Evolutionary conservation across 2,329 filamentous ascomycete genomes (phyloP).

Genomic region (Xylariaceae sp.): DNA sequence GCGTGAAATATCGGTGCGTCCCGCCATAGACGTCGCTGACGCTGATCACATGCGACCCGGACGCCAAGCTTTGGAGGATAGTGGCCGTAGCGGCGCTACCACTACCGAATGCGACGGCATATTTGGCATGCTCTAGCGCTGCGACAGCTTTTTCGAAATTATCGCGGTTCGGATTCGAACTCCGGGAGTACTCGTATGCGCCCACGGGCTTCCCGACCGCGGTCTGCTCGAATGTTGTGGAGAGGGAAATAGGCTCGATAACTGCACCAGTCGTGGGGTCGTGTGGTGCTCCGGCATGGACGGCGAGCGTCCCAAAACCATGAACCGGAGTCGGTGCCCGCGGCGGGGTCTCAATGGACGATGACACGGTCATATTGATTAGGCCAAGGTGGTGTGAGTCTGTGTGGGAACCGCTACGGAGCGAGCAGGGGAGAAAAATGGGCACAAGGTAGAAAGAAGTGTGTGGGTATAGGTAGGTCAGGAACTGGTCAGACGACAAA

Average conservation of each 20-base stretch:
- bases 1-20: constrained; percentile 97
- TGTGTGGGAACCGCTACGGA: neutral
- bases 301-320: constrained; percentile 86
- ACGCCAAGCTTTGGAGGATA: constrained; percentile 86
- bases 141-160: constrained; percentile 93
- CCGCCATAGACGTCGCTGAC: constrained; percentile 98
- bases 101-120: constrained; percentile 90
- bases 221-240: constrained; percentile 92
- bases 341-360: constrained; percentile 66
- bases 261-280: constrained; percentile 91
- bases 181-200: constrained; percentile 87
- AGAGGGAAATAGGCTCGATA: constrained; percentile 92
- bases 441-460: neutral
- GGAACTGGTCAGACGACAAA: neutral
- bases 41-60: constrained; percentile 89
- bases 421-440: neutral
- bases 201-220: constrained; percentile 84
- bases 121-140: constrained; percentile 84
- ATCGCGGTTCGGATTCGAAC: constrained; percentile 88
- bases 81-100: constrained; percentile 91
- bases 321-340: constrained; percentile 69
- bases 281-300: constrained; percentile 87
- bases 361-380: constrained; percentile 27
- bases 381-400: neutral
- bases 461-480: too few species aligned